phyloP scores from a whole-genome alignment of 108 stramenopile species.

The Nitzschia sp. region DNA sequence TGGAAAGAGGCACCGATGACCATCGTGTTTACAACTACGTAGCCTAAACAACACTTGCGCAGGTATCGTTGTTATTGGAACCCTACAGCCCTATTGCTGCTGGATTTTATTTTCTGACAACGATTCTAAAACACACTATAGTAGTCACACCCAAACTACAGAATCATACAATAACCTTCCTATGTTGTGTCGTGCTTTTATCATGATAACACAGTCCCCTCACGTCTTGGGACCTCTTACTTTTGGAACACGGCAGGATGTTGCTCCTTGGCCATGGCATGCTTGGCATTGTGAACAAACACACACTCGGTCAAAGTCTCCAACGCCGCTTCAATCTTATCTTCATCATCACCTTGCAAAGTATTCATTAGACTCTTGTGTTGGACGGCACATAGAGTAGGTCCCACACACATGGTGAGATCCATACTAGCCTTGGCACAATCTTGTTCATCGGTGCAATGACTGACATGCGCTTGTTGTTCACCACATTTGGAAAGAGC shows the following conservation, averaged over 20 bases:
- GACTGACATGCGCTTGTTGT: constrained; percentile 42
- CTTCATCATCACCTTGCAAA: constrained; percentile 47
- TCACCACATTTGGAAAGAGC: constrained; percentile 54
- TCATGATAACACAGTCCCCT: too few relatives aligned
- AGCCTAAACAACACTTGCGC: constrained; percentile 48
- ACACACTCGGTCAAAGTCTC: constrained; percentile 75
- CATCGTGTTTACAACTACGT: constrained; percentile 83
- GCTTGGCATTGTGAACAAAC: constrained; percentile 40
- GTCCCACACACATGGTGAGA: constrained; percentile 84
- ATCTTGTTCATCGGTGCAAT: constrained; percentile 68
- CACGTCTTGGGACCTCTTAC: not conserved
- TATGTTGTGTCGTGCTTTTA: too few relatives aligned
- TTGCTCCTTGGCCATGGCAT: constrained; percentile 51
- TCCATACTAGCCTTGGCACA: constrained; percentile 76
- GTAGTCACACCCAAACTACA: too few relatives aligned
- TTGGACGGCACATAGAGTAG: constrained; percentile 81
- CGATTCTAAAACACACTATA: too few relatives aligned
- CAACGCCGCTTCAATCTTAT: constrained; percentile 64
- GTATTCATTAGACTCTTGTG: constrained; percentile 52
- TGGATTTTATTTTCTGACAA: too few relatives aligned
- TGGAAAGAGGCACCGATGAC: constrained; percentile 88
- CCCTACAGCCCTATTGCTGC: too few relatives aligned
- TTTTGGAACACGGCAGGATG: constrained; percentile 54
- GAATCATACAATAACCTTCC: too few relatives aligned
- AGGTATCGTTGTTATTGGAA: too few relatives aligned